Conservation (phyloP, 1,284 basidiomycete species). For the Tremellales sp. region DNA sequence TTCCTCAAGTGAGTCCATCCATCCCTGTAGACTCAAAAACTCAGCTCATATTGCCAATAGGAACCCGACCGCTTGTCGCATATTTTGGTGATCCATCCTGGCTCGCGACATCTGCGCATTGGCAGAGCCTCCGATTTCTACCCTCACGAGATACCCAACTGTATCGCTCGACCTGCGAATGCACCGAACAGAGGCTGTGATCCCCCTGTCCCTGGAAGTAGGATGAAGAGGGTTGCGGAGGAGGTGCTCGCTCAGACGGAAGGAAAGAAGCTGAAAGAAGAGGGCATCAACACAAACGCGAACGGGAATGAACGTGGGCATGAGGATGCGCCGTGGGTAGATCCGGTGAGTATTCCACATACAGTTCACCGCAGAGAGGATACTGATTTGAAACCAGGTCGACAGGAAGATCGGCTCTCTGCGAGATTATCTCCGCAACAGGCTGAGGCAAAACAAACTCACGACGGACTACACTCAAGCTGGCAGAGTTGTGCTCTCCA, state of each 20-base stretch:
- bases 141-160: conserved; percentile 46
- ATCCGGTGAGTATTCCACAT: conserved; percentile 20
- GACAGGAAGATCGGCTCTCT: conserved; percentile 70
- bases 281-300: neutral
- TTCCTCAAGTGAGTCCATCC: conserved; percentile 15
- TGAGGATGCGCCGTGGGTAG: conserved; percentile 14
- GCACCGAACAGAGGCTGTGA: conserved; percentile 18
- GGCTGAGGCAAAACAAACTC: conserved; percentile 85
- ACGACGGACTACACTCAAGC: conserved; percentile 70
- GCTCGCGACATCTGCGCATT: conserved; percentile 79
- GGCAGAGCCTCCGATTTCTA: conserved; percentile 78
- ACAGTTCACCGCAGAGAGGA: neutral
- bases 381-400: conserved; percentile 52
- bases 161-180: conserved; percentile 37
- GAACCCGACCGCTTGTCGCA: conserved; percentile 33
- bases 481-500: conserved; percentile 63
- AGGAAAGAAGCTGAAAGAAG: conserved; percentile 8
- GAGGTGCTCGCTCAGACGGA: conserved; percentile 12
- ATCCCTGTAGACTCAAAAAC: conserved; percentile 1
- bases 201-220: conserved; percentile 27
- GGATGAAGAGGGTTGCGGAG: conserved; percentile 23
- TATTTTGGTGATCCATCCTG: conserved; percentile 85
- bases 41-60: conserved; percentile 6
- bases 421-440: conserved; percentile 66
- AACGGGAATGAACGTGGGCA: conserved; percentile 8